These are phyloP conservation scores for Mycena filopes DNA, from an alignment of 768 basidiomycete species.

Conservation along the genomic window DNA sequence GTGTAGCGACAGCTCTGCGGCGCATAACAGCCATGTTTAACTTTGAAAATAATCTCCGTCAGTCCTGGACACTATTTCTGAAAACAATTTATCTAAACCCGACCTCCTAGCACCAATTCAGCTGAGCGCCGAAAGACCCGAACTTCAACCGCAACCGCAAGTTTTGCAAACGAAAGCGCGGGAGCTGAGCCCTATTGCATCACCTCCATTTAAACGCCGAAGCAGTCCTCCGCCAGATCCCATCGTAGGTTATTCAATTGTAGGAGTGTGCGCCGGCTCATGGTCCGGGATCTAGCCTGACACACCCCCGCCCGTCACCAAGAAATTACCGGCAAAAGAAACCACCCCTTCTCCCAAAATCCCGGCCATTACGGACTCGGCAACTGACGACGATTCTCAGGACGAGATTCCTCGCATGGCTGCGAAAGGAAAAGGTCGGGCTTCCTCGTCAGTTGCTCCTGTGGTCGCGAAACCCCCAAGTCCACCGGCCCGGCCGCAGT, in stretches of 20 bases:
- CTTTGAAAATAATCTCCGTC: slow-evolving; percentile 69
- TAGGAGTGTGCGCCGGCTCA: not conserved
- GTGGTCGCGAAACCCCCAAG: slow-evolving; percentile 23
- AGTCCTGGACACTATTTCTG: slow-evolving; percentile 19
- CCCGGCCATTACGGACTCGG: slow-evolving; percentile 49
- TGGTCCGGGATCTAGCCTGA: slow-evolving; percentile 18
- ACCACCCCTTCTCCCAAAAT: slow-evolving; percentile 14
- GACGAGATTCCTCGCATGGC: slow-evolving; percentile 36
- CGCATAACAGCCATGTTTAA: slow-evolving; percentile 81
- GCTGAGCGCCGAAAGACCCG: slow-evolving; percentile 57
- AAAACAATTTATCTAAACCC: slow-evolving; percentile 30
- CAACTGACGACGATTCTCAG: slow-evolving; percentile 58
- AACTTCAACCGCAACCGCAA: slow-evolving; percentile 47
- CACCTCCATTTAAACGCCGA: slow-evolving; percentile 33
- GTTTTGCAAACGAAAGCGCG: slow-evolving; percentile 24
- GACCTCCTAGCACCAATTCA: slow-evolving; percentile 59
- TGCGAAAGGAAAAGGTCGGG: slow-evolving; percentile 33
- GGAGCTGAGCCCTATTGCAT: slow-evolving; percentile 30
- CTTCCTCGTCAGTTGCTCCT: slow-evolving; percentile 30
- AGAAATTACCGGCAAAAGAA: not conserved
- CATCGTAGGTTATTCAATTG: slow-evolving; percentile 13
- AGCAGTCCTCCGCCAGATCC: slow-evolving; percentile 21
- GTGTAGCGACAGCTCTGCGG: slow-evolving; percentile 71
- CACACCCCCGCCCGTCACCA: slow-evolving; percentile 12
- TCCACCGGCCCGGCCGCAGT: slow-evolving; percentile 21